Base-by-base conservation (phyloP, 208 protist species). In the Wallacemonas collosoma region DNA sequence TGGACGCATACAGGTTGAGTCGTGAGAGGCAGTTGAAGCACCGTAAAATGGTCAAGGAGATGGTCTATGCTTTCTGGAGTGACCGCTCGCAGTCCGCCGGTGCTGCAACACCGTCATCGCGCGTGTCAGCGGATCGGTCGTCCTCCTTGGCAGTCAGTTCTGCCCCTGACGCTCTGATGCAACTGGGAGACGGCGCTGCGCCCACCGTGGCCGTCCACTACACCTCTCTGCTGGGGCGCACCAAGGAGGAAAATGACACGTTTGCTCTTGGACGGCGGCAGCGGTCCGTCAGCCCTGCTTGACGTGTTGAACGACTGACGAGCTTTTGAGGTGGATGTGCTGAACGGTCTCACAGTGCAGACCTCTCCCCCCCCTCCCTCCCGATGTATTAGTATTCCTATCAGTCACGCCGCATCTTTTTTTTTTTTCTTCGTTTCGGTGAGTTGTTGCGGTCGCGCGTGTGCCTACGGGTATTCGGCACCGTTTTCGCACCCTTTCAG, bases 1-100 rank as follows among this genome's bases (percentile, higher is more conserved):
- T 63, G 9, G 68, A 72, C 8, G 68, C 68, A 7, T 72, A 56
- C 55, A 60, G 26, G 44, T 39, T 54, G 9, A 48, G 11, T n/a
- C 68, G 68, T 8, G 68, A 72, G 45, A 39, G 14, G 0, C 68
- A 72, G 54, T 39, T 53, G 44, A 51, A 51, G 68, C 17, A 60
- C 3, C 68, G 68, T 5, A 14, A 41, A 45, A 56, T 55, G 47
- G n/a, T 63, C 15, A 60, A 53, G 35, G 68, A 53, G 38, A 36
- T 58, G 47, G 45, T 69, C 36, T 41, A 54, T n/a, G 40, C 45
- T 35, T 69, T 48, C 47, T 69, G 64, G 64, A 3, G 6, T 26
- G 60, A 65, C 50, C 60, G n/a, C 41, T n/a, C 36, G 56, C 15
- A 43, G 0, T 0, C 45, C 45, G 12, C 45, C 45, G 26, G 26